Evolutionary conservation across 331 rosid species (phyloP).

Genomic region (Rosa hybrid): DNA sequence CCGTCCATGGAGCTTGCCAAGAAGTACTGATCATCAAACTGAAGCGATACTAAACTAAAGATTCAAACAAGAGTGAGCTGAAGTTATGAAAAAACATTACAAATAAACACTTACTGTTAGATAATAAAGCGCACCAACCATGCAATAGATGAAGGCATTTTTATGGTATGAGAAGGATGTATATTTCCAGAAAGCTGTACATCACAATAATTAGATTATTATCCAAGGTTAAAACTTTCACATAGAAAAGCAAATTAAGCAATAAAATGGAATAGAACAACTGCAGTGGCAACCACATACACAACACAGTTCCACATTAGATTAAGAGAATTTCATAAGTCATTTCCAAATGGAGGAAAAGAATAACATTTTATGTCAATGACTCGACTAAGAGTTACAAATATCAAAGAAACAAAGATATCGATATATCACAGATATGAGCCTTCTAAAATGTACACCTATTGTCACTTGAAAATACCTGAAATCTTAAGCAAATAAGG

Average conservation of each 20-base stretch:
- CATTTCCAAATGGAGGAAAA: not conserved
- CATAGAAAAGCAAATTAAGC: conserved; percentile 3
- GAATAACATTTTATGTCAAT: not conserved
- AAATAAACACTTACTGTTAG: not conserved
- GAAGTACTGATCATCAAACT: conserved; percentile 76
- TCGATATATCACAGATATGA: not conserved
- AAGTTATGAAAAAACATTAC: conserved; percentile 10
- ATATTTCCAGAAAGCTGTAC: conserved; percentile 71
- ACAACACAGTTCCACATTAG: not conserved
- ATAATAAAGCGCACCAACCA: conserved; percentile 49
- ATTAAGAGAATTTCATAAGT: not conserved
- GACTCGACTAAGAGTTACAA: not conserved
- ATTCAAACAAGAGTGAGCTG: conserved; percentile 27
- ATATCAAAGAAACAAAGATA: not conserved
- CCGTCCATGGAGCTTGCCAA: conserved; percentile 98
- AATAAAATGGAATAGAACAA: not conserved
- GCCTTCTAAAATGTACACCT: not conserved
- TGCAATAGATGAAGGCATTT: conserved; percentile 83
- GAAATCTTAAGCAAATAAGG: not conserved
- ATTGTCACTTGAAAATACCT: not conserved
- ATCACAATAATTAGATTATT: conserved; percentile 16
- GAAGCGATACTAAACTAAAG: conserved; percentile 75
- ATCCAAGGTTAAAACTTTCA: conserved; percentile 9
- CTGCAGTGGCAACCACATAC: not conserved
- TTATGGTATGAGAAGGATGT: conserved; percentile 53